Percentiles rank a stretch among this genome's conserved stretches.
Evolutionary conservation across 805 yeast genomes (phyloP).

Genomic region (Starmera caribaea): DNA sequence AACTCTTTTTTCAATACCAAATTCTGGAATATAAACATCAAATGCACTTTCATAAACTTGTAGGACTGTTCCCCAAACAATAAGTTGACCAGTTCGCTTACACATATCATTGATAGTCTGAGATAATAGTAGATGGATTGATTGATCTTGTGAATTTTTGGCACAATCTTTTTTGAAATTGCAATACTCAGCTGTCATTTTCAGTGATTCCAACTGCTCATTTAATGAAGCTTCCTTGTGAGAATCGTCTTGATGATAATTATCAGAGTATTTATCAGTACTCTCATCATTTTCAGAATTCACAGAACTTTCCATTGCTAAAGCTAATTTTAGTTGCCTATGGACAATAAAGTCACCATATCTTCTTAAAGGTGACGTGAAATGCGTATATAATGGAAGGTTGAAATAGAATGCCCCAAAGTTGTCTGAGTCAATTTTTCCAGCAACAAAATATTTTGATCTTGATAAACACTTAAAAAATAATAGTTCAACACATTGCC

Average conservation of each 20-base stretch:
- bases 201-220: conserved; percentile 59
- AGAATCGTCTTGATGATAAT: conserved; percentile 2
- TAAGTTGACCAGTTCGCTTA: conserved; percentile 65
- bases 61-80: conserved; percentile 77
- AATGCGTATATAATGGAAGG: conserved; percentile 82
- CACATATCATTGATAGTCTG: conserved; percentile 75
- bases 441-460: conserved; percentile 85
- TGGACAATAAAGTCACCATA: conserved; percentile 91
- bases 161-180: conserved; percentile 95
- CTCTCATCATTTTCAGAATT: no score
- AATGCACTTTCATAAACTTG: conserved; percentile 96
- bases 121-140: conserved; percentile 75
- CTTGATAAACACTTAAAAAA: conserved; percentile 74
- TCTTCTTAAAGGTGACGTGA: conserved; percentile 85
- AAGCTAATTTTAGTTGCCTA: conserved; percentile 70
- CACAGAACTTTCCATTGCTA: conserved; percentile 21
- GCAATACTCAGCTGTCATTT: conserved; percentile 84
- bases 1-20: conserved; percentile 91
- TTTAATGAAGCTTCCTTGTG: conserved; percentile 30
- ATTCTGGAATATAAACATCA: conserved; percentile 85
- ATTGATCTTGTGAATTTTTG: conserved; percentile 86
- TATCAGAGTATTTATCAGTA: no score
- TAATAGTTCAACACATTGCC: conserved; percentile 71
- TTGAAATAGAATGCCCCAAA: conserved; percentile 76
- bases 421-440: conserved; percentile 70